Conservation (phyloP, 495 filamentous ascomycete species). For the Aspergillus bridgeri region DNA sequence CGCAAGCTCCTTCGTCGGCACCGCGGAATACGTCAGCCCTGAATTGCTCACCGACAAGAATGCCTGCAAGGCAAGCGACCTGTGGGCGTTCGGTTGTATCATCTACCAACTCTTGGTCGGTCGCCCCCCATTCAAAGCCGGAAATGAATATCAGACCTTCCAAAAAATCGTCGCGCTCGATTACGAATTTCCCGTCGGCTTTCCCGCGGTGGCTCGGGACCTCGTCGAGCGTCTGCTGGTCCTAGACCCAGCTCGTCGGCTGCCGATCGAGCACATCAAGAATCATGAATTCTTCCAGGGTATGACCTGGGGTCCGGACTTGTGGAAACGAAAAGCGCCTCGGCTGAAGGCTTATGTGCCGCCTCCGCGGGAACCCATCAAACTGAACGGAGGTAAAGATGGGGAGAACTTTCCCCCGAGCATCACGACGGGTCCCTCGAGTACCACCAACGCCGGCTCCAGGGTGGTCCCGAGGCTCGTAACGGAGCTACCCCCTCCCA, state of each 20-base stretch:
- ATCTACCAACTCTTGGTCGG: conserved; percentile 94
- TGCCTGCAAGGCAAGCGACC: conserved; percentile 94
- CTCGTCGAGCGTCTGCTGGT: conserved; percentile 90
- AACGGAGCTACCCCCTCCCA: conserved; percentile 92
- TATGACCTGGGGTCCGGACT: conserved; percentile 72
- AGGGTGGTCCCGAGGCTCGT: conserved; percentile 76
- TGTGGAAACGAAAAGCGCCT: conserved; percentile 93
- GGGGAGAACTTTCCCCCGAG: conserved; percentile 46
- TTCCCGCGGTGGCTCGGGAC: conserved; percentile 84
- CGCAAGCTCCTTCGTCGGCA: conserved; percentile 94
- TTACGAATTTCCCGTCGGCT: conserved; percentile 89
- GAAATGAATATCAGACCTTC: conserved; percentile 96
- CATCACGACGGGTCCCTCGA: conserved; percentile 47
- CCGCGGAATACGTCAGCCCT: conserved; percentile 96
- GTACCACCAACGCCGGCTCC: conserved; percentile 34
- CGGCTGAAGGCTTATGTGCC: conserved; percentile 83
- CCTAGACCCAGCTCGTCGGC: conserved; percentile 76
- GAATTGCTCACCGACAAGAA: conserved; percentile 94
- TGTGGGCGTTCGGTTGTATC: conserved; percentile 99
- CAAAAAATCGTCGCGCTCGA: conserved; percentile 95
- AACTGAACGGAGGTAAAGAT: conserved; percentile 61
- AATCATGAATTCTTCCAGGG: conserved; percentile 98
- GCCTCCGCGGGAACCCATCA: conserved; percentile 76
- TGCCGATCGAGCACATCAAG: conserved; percentile 96
- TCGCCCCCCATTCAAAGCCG: conserved; percentile 93